Evolutionary conservation across 2,329 filamentous ascomycete genomes (phyloP).

Genomic region (Cladosporium sp.): DNA sequence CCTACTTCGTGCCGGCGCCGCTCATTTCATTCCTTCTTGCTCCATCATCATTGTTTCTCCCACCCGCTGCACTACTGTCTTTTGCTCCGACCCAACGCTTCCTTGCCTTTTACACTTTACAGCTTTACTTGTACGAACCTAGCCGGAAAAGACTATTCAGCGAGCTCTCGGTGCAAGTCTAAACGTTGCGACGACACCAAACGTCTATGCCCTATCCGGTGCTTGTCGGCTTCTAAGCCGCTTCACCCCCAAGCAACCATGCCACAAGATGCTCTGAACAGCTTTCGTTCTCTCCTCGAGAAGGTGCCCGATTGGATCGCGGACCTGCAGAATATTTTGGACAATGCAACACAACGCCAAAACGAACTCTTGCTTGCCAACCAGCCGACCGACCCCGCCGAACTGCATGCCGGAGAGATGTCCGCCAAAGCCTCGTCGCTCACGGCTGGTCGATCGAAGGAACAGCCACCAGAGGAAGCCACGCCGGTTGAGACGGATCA

Average conservation of each 20-base stretch:
- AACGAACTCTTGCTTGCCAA: slow-evolving; percentile 24
- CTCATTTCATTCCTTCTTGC: no score
- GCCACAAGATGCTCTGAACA: slow-evolving; percentile 28
- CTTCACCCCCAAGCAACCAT: slow-evolving; percentile 17
- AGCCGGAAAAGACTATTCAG: no score
- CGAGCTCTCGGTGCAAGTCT: neutral
- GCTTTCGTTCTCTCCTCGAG: slow-evolving; percentile 26
- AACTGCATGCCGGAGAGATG: neutral
- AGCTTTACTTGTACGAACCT: no score
- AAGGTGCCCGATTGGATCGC: slow-evolving; percentile 30
- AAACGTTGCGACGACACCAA: neutral
- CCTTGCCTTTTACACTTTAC: no score
- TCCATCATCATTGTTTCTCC: no score
- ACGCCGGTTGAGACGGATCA: neutral
- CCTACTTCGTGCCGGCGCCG: no score
- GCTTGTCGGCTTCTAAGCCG: slow-evolving; percentile 7
- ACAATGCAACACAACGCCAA: slow-evolving; percentile 23
- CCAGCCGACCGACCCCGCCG: slow-evolving; percentile 15
- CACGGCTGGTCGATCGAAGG: slow-evolving; percentile 15
- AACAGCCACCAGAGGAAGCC: slow-evolving; percentile 5
- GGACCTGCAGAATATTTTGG: slow-evolving; percentile 27
- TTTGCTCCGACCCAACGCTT: no score
- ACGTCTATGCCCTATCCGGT: neutral
- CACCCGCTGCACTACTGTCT: no score
- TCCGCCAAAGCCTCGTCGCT: slow-evolving; percentile 22